These are phyloP conservation scores for Nakazawaea anatomiae DNA, from an alignment of 805 yeast genomes.

Conservation along the genomic window DNA sequence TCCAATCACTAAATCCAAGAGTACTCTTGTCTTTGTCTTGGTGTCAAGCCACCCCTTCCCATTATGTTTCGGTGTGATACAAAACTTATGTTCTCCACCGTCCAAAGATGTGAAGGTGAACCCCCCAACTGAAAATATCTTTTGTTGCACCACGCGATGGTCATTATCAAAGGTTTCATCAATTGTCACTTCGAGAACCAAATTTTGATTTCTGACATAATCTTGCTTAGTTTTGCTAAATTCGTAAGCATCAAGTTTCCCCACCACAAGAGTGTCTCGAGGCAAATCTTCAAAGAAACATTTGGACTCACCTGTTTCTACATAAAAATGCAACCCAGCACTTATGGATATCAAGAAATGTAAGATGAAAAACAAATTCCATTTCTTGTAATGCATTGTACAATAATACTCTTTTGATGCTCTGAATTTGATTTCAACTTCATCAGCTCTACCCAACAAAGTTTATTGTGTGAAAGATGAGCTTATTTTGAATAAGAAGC, in stretches of 20 bases:
- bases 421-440: too few species aligned
- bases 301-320: constrained; percentile 66
- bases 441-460: too few species aligned
- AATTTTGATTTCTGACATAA: constrained; percentile 46
- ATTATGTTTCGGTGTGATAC: constrained; percentile 50
- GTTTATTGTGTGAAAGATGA: too few species aligned
- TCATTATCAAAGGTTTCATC: constrained; percentile 73
- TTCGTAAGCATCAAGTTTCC: constrained; percentile 67
- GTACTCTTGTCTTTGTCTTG: constrained; percentile 53
- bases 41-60: constrained; percentile 31
- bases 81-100: constrained; percentile 74
- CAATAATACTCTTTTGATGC: too few species aligned
- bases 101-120: constrained; percentile 70
- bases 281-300: constrained; percentile 85
- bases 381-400: too few species aligned
- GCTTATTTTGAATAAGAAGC: too few species aligned
- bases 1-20: constrained; percentile 64
- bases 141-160: constrained; percentile 69
- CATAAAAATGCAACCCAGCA: constrained; percentile 63
- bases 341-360: not conserved
- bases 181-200: constrained; percentile 63
- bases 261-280: constrained; percentile 73
- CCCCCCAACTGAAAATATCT: constrained; percentile 58
- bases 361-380: not conserved
- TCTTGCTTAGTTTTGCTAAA: constrained; percentile 38